Percentiles rank a stretch among this genome's conserved stretches.
phyloP scores from a whole-genome alignment of 768 basidiomycete species.

The Rhodocollybia butyracea region DNA sequence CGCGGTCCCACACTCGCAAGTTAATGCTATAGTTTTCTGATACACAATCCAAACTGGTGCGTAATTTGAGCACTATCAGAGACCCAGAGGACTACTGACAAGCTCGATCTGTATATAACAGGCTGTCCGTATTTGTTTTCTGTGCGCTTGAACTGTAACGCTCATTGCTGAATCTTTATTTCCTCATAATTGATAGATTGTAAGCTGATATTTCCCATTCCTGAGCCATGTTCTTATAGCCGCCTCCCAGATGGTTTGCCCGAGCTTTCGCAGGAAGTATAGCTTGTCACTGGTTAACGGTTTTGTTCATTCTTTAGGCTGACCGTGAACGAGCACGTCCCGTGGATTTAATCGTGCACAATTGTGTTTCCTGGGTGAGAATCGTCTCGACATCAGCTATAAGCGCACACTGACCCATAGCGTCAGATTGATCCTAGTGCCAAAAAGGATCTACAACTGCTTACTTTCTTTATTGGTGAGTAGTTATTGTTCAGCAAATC shows the following conservation, averaged over 20 bases:
- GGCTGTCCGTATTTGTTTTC: not conserved
- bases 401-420: not conserved
- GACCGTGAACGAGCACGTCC: not conserved
- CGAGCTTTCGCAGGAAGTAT: not conserved
- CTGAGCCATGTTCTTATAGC: too few relatives aligned
- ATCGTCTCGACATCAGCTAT: not conserved
- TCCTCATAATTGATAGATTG: not conserved
- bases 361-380: not conserved
- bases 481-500: too few relatives aligned
- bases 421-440: not conserved
- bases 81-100: not conserved
- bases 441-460: not conserved
- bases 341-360: not conserved
- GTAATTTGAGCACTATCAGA: not conserved
- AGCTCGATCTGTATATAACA: not conserved
- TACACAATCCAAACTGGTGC: not conserved
- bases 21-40: not conserved
- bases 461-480: slow-evolving; percentile 1
- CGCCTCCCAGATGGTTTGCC: too few relatives aligned
- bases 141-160: too few relatives aligned
- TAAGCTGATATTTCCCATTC: too few relatives aligned
- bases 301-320: not conserved
- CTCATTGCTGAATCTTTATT: not conserved
- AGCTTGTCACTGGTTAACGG: not conserved
- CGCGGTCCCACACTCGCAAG: too few relatives aligned